A percentile compares a stretch with the other conserved stretches of the same genome.
phyloP scores from a whole-genome alignment of 441 rosid genomes.

The Jatropha podagrica region DNA sequence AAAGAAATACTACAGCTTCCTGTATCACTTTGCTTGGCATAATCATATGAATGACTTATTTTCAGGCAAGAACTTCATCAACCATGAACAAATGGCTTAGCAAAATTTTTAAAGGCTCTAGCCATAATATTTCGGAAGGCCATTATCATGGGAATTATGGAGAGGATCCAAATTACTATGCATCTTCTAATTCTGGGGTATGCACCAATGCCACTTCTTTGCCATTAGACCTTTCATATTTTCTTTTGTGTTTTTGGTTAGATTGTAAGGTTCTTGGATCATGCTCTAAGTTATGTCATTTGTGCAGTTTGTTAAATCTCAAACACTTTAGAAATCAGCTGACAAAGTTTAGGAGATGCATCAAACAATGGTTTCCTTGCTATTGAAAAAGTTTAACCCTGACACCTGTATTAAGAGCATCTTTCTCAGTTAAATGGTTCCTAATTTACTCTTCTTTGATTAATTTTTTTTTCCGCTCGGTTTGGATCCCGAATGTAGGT shows the following conservation, averaged over 20 bases:
- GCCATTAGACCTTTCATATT: constrained; percentile 4
- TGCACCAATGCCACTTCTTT: constrained; percentile 12
- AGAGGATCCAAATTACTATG: constrained; percentile 42
- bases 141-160: constrained; percentile 48
- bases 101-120: constrained; percentile 81
- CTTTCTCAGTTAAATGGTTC: background rate
- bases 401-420: background rate
- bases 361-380: background rate
- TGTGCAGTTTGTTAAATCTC: background rate
- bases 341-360: background rate
- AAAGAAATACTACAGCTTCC: background rate
- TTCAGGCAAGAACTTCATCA: constrained; percentile 45
- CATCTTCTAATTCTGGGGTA: constrained; percentile 77
- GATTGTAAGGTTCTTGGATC: constrained; percentile 4
- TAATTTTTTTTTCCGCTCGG: constrained; percentile 8
- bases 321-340: background rate
- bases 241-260: constrained; percentile 7
- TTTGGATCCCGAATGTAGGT: constrained; percentile 43
- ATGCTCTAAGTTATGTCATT: background rate
- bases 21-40: background rate
- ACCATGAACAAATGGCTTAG: constrained; percentile 73
- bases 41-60: constrained; percentile 4
- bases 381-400: background rate
- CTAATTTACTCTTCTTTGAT: background rate
- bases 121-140: constrained; percentile 51